Percentiles rank a stretch among this genome's conserved stretches.
Evolutionary conservation across 225 moss, liverwort and hornwort genomes (phyloP).

Genomic region (Pleurozium schreberi): DNA sequence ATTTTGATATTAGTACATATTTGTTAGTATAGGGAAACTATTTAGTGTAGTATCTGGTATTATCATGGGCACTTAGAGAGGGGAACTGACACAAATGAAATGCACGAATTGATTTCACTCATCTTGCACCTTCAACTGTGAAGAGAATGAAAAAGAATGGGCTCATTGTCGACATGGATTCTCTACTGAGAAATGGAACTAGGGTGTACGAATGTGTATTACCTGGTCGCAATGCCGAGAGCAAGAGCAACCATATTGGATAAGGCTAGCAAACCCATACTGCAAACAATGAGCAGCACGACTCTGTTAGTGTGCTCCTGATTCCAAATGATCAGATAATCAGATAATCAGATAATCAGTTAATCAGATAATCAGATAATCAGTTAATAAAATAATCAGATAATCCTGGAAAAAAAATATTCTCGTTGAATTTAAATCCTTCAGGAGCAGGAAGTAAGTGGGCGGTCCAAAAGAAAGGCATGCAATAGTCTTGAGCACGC

Average conservation of each 20-base stretch:
- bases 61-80: background rate
- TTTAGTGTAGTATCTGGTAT: background rate
- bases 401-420: background rate
- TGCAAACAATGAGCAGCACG: constrained; percentile 4
- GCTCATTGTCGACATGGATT: background rate
- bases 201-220: background rate
- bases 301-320: background rate
- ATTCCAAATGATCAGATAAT: too few species aligned
- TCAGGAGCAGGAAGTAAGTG: background rate
- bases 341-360: too few species aligned
- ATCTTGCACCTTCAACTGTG: background rate
- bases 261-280: constrained; percentile 4
- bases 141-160: background rate
- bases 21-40: background rate
- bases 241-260: constrained; percentile 25
- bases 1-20: background rate
- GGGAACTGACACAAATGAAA: background rate
- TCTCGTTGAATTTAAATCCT: background rate
- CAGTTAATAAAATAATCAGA: too few species aligned
- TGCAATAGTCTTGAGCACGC: background rate
- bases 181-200: background rate
- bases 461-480: background rate
- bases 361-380: too few species aligned
- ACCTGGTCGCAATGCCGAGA: constrained; percentile 32
- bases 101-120: background rate